Conservation (phyloP, 495 filamentous ascomycete species). For the Chaetomium cochliodes region DNA sequence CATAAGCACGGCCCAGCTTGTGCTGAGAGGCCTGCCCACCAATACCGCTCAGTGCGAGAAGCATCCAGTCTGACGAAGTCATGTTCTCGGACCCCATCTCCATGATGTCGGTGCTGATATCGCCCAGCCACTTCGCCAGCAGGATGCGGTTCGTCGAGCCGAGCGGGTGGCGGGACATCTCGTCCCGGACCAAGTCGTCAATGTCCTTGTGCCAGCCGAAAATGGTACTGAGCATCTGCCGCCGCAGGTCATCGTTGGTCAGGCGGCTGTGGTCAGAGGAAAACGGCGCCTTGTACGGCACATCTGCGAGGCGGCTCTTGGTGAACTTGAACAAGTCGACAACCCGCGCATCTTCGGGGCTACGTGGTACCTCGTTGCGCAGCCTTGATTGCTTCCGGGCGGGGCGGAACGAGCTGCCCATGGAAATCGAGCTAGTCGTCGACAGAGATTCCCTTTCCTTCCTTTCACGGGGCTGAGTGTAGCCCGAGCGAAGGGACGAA, state of each 20-base stretch:
- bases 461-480: constrained; percentile 39
- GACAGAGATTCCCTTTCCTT: constrained; percentile 58
- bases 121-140: constrained; percentile 87
- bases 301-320: constrained; percentile 69
- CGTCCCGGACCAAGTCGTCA: constrained; percentile 79
- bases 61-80: constrained; percentile 94
- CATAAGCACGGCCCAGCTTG: constrained; percentile 87
- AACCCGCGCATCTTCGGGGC: constrained; percentile 58
- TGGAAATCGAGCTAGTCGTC: constrained; percentile 58
- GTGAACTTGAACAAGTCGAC: constrained; percentile 69
- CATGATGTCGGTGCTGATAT: constrained; percentile 79
- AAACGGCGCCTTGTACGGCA: constrained; percentile 69
- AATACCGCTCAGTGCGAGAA: constrained; percentile 88
- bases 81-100: constrained; percentile 74
- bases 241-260: constrained; percentile 80
- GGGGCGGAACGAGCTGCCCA: constrained; percentile 61
- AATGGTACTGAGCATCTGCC: constrained; percentile 88
- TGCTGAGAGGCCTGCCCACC: constrained; percentile 75
- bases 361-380: constrained; percentile 73
- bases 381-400: constrained; percentile 66
- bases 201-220: constrained; percentile 94
- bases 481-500: constrained; percentile 51
- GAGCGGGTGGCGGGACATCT: constrained; percentile 69
- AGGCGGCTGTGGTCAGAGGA: constrained; percentile 61
- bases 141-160: constrained; percentile 75